A percentile compares a stretch with the other conserved stretches of the same genome.
Conservation (phyloP, 2,329 filamentous ascomycete genomes). For the Colletotrichum sansevieriae region DNA sequence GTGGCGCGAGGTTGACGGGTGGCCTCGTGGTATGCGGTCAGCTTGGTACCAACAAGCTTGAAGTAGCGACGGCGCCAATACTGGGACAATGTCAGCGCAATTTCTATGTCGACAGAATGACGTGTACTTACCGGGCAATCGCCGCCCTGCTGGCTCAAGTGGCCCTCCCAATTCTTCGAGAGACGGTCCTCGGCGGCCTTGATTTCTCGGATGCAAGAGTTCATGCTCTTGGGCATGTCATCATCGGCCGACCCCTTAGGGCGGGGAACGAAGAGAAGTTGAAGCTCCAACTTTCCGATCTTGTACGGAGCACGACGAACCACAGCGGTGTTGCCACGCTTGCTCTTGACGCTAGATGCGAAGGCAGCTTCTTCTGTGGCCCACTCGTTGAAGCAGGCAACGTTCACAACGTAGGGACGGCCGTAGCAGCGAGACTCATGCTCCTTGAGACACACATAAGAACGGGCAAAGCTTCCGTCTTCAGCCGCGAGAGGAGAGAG, state of each 20-base stretch:
- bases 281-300: constrained; percentile 92
- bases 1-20: constrained; percentile 95
- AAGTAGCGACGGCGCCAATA: constrained; percentile 99
- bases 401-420: constrained; percentile 86
- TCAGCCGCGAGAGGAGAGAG: constrained; percentile 87
- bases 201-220: constrained; percentile 92
- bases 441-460: constrained; percentile 94
- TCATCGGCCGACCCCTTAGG: constrained; percentile 89
- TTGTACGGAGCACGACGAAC: constrained; percentile 94
- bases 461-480: constrained; percentile 93
- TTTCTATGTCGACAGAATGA: constrained; percentile 26
- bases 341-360: constrained; percentile 93
- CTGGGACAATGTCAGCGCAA: constrained; percentile 64
- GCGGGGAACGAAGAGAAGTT: constrained; percentile 93
- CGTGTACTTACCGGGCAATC: constrained; percentile 87
- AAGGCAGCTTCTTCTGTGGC: constrained; percentile 85
- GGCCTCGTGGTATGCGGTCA: constrained; percentile 96
- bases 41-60: constrained; percentile 88
- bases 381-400: constrained; percentile 99
- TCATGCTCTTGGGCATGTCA: constrained; percentile 99
- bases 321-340: constrained; percentile 78
- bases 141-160: constrained; percentile 94
- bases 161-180: constrained; percentile 85
- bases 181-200: constrained; percentile 88
- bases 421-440: constrained; percentile 92